phyloP scores from a whole-genome alignment of 805 yeast genomes.

The Brettanomyces nanus region DNA sequence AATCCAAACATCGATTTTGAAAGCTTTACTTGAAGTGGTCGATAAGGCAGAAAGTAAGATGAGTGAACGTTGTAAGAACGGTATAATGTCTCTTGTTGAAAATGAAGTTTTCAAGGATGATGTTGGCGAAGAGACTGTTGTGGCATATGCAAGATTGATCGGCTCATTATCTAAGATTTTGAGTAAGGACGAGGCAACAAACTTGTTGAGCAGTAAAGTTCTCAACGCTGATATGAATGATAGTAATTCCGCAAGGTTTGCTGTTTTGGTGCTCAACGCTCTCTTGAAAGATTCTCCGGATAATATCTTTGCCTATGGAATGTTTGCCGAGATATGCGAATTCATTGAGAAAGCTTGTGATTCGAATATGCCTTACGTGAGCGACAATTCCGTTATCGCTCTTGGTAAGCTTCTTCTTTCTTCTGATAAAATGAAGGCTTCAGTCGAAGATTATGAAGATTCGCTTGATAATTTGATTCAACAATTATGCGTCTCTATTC shows the following conservation, averaged over 20 bases:
- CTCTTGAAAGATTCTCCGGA: constrained; percentile 71
- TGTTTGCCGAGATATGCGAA: constrained; percentile 39
- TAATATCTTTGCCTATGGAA: constrained; percentile 46
- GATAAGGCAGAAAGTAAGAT: constrained; percentile 69
- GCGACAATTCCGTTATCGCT: constrained; percentile 73
- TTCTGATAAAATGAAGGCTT: constrained; percentile 21
- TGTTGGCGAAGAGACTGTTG: constrained; percentile 49
- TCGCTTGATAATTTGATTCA: constrained; percentile 36
- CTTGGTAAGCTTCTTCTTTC: constrained; percentile 70
- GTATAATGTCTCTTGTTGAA: constrained; percentile 67
- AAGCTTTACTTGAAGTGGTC: constrained; percentile 78
- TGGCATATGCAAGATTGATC: constrained; percentile 69
- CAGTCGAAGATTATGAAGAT: constrained; percentile 21
- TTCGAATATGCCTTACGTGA: constrained; percentile 40
- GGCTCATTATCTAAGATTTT: constrained; percentile 70
- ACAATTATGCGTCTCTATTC: constrained; percentile 40
- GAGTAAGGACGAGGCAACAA: constrained; percentile 53
- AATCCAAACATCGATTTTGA: constrained; percentile 77
- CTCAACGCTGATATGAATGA: constrained; percentile 35
- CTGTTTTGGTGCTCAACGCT: constrained; percentile 67
- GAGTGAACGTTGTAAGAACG: constrained; percentile 61
- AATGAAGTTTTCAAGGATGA: constrained; percentile 41
- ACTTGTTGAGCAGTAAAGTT: constrained; percentile 52
- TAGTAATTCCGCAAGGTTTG: constrained; percentile 44
- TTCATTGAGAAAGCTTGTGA: constrained; percentile 39